A percentile compares a stretch with the other conserved stretches of the same genome.
phyloP scores from a whole-genome alignment of 2,329 filamentous ascomycete genomes.

The Botryotinia convoluta region DNA sequence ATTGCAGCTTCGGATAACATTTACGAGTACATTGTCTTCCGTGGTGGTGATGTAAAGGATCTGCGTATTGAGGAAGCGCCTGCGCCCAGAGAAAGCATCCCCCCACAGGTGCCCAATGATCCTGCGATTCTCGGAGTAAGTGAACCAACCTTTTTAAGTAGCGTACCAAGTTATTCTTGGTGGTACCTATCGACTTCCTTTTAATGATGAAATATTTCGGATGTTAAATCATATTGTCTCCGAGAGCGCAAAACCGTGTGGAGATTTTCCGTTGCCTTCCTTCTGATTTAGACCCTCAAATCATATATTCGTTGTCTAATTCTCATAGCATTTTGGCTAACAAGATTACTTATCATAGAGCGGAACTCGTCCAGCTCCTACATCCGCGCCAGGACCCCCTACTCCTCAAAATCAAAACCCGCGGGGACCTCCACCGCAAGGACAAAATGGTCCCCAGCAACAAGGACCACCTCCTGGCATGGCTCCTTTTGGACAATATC shows the following conservation, averaged over 20 bases:
- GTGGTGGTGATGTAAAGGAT: constrained; percentile 97
- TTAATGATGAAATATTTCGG: constrained; percentile 93
- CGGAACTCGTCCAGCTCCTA: constrained; percentile 38
- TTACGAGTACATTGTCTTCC: constrained; percentile 98
- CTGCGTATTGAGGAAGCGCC: constrained; percentile 86
- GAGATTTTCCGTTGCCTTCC: constrained; percentile 99
- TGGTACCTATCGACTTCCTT: constrained; percentile 28
- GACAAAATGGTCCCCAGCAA: constrained; percentile 26
- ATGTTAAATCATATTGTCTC: constrained; percentile 89
- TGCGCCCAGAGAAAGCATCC: constrained; percentile 69
- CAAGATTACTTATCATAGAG: constrained; percentile 42
- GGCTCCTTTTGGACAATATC: constrained; percentile 41
- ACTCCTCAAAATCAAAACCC: constrained; percentile 25
- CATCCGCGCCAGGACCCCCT: constrained; percentile 23
- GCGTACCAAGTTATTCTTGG: constrained; percentile 7
- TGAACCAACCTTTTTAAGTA: constrained; percentile 39
- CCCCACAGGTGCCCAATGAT: constrained; percentile 82
- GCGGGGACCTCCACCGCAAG: constrained; percentile 22
- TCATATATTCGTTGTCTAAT: constrained; percentile 21
- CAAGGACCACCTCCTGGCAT: constrained; percentile 23
- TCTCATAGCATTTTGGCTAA: constrained; percentile 33
- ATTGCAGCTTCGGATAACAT: constrained; percentile 80
- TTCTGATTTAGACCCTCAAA: constrained; percentile 66
- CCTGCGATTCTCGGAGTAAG: constrained; percentile 97
- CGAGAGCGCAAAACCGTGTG: constrained; percentile 94